Conservation (phyloP, 441 rosid genomes). For the Jatropha multifida region DNA sequence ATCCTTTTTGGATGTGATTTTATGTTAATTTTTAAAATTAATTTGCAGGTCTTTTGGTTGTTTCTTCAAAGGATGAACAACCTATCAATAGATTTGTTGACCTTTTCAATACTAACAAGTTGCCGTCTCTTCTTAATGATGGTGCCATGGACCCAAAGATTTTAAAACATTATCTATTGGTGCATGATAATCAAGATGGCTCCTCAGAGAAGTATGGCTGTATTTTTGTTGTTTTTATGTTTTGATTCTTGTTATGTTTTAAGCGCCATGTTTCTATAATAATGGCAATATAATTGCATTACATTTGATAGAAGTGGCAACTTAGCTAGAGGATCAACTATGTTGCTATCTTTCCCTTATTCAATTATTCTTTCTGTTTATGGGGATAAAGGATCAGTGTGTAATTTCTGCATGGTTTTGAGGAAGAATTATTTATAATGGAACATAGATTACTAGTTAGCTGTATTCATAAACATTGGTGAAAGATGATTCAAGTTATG, state of each 20-base stretch:
- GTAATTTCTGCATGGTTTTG: background rate
- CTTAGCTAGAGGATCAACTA: background rate
- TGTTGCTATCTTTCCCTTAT: background rate
- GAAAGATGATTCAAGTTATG: background rate
- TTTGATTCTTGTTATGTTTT: background rate
- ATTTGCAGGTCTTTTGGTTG: conserved; percentile 87
- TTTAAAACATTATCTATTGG: conserved; percentile 79
- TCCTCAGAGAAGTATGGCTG: conserved; percentile 66
- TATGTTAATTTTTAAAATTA: conserved; percentile 21
- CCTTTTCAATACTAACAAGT: conserved; percentile 75
- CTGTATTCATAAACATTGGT: background rate
- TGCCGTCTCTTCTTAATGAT: conserved; percentile 85
- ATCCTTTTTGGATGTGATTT: background rate
- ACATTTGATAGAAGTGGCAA: background rate
- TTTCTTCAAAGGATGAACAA: conserved; percentile 91
- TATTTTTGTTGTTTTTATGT: conserved; percentile 24
- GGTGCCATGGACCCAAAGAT: conserved; percentile 97
- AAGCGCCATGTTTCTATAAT: background rate
- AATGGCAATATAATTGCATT: conserved; percentile 1
- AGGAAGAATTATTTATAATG: background rate
- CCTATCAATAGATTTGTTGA: conserved; percentile 82
- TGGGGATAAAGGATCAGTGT: background rate
- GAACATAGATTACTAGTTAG: background rate
- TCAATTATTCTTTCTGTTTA: background rate
- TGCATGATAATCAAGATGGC: conserved; percentile 92